Conservation (phyloP, 1,284 basidiomycete genomes). For the Fomitopsis palustris region DNA sequence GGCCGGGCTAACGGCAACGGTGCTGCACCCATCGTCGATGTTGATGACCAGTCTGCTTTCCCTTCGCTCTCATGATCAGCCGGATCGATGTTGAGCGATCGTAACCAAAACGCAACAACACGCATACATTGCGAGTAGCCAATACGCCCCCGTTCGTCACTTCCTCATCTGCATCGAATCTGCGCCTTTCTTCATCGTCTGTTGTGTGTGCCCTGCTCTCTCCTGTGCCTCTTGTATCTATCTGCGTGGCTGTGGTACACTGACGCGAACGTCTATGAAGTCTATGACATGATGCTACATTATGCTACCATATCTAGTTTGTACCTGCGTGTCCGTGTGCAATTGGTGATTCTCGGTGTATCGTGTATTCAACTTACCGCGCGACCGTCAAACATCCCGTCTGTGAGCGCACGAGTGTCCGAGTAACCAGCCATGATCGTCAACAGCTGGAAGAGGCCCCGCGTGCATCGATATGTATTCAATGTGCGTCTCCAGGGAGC, state of each 20-base stretch:
- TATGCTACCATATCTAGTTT: slow-evolving; percentile 26
- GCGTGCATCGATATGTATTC: background rate
- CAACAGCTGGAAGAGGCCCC: background rate
- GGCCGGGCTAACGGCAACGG: slow-evolving; percentile 35
- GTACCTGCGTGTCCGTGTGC: slow-evolving; percentile 15
- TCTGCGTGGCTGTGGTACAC: slow-evolving; percentile 13
- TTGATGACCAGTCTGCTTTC: slow-evolving; percentile 81
- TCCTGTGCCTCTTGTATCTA: slow-evolving; percentile 8
- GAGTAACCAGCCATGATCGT: background rate
- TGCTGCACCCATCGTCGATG: slow-evolving; percentile 45
- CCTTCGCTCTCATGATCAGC: slow-evolving; percentile 65
- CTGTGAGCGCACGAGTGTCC: background rate
- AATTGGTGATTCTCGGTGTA: slow-evolving; percentile 2
- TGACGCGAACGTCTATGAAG: slow-evolving; percentile 22
- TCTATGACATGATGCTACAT: slow-evolving; percentile 23
- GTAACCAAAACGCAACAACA: slow-evolving; percentile 4
- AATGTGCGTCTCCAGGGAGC: too few relatives aligned
- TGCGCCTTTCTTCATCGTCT: slow-evolving; percentile 6
- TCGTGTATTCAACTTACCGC: background rate
- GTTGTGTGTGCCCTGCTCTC: slow-evolving; percentile 10
- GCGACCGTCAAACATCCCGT: background rate
- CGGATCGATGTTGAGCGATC: slow-evolving; percentile 1
- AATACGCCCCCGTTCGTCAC: slow-evolving; percentile 1
- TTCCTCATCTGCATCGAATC: slow-evolving; percentile 10
- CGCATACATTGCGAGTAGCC: background rate